Base-by-base conservation (phyloP, 2,329 filamentous ascomycete genomes). In the Verticillium alfalfae region DNA sequence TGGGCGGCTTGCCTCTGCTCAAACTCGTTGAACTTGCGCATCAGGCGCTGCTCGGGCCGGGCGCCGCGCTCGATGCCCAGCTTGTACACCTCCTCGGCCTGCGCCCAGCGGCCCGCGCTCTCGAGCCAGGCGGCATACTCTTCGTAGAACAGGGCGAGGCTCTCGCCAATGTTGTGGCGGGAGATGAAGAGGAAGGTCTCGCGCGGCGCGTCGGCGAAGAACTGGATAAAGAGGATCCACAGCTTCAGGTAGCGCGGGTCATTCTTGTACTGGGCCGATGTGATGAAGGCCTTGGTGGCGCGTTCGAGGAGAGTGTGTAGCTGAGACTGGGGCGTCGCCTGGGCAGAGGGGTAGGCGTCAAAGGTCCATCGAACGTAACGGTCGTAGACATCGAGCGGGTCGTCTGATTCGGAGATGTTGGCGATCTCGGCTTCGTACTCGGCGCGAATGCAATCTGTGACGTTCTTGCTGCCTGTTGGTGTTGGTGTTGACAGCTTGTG, bases 301-400 rank as follows among this genome's bases (percentile, higher is more conserved):
- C 93, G 90, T 78, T 99, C 96, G 6, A 99, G 88, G 6, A 98
- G 81, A 2, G 88, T 88, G 63, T 95, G 88, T 15, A 99, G 85
- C 70, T 95, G 92, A n/a, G 94, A 97, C 70, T 96, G 88, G 1
- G 92, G 84, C 36, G 93, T 97, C 60, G 93, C 92, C 78, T 97
- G 93, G 31, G 94, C 91, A 0, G 93, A 94, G 2, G 95, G 94
- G 73, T 98, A 99, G 60, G 94, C 90, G 74, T 97, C 92, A 34
- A 98, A 80, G 1, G 93, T 97, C 95, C 95, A 99, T 76, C 92
- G 92, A 62, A 98, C 92, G 73, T 99, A 99, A 73, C 95, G 89
- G 74, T 98, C 94, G 78, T 92, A 99, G 64, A 97, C 85, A 70
- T 98, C 95, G 57, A 99, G 86, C 1, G 95, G 95, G 70, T 99